Conservation (phyloP, 257 asterid species). For the Nicotiana attenuata region DNA sequence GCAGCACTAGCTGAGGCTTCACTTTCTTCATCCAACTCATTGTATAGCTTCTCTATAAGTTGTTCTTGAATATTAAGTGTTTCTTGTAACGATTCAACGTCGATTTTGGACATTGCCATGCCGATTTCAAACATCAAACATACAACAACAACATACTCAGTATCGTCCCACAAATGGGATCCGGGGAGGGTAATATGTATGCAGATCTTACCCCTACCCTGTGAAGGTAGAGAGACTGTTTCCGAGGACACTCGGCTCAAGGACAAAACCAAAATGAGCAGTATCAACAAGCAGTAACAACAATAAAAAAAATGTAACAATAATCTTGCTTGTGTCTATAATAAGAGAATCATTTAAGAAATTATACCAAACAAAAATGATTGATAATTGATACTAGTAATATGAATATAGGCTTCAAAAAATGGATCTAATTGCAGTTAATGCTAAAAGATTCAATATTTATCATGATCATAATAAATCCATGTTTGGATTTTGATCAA, state of each 20-base stretch:
- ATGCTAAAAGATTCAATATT: background rate
- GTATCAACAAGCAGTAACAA: no score
- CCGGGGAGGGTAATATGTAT: no score
- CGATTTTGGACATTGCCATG: conserved; percentile 27
- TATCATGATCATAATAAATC: background rate
- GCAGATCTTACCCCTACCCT: no score
- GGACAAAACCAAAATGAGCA: no score
- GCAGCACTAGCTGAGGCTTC: conserved; percentile 88
- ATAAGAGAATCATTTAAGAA: no score
- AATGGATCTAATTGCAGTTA: background rate
- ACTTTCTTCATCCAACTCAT: conserved; percentile 80
- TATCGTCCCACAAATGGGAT: no score
- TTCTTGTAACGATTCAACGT: conserved; percentile 45
- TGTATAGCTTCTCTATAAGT: conserved; percentile 70
- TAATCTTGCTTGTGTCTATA: background rate
- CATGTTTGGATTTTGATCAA: background rate
- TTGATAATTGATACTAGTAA: background rate
- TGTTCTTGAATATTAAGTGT: conserved; percentile 62
- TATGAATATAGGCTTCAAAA: background rate
- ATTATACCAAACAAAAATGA: no score
- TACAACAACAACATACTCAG: no score
- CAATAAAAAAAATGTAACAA: background rate
- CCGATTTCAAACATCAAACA: conserved; percentile 42
- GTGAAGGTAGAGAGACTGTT: no score
- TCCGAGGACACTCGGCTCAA: no score